Evolutionary conservation across 1,284 basidiomycete genomes (phyloP).

Genomic region (Neolentinus lepideus): DNA sequence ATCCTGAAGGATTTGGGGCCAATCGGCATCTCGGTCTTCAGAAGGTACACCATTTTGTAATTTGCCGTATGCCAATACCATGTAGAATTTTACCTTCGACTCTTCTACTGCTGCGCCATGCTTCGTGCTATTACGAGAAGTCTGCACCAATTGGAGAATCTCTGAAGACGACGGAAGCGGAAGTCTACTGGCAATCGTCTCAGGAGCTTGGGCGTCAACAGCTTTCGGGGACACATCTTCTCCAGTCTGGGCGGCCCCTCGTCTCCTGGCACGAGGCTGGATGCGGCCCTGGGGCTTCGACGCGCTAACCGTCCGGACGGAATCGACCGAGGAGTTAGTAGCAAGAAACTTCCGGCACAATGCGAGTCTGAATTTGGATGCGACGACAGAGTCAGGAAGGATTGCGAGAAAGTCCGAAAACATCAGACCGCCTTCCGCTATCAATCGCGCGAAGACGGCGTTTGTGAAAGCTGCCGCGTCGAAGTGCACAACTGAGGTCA

Average conservation of each 20-base stretch:
- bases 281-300: slow-evolving; percentile 26
- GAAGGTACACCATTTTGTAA: slow-evolving; percentile 28
- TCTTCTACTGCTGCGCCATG: slow-evolving; percentile 9
- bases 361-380: slow-evolving; percentile 38
- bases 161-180: not conserved
- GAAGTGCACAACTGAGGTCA: slow-evolving; percentile 39
- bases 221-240: slow-evolving; percentile 1
- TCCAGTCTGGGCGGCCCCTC: not conserved
- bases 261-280: slow-evolving; percentile 12
- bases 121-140: slow-evolving; percentile 9
- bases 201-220: not conserved
- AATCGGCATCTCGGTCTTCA: slow-evolving; percentile 33
- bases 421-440: slow-evolving; percentile 29
- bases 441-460: slow-evolving; percentile 36
- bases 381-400: slow-evolving; percentile 13
- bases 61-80: slow-evolving; percentile 38
- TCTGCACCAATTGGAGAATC: slow-evolving; percentile 7
- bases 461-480: slow-evolving; percentile 43
- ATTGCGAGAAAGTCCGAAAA: slow-evolving; percentile 36
- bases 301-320: slow-evolving; percentile 7
- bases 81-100: slow-evolving; percentile 34
- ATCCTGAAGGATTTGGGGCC: slow-evolving; percentile 30
- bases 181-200: not conserved
- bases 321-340: slow-evolving; percentile 16
- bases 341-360: slow-evolving; percentile 39